Base-by-base conservation (phyloP, 2,329 filamentous ascomycete species). In the Diaporthe eres region DNA sequence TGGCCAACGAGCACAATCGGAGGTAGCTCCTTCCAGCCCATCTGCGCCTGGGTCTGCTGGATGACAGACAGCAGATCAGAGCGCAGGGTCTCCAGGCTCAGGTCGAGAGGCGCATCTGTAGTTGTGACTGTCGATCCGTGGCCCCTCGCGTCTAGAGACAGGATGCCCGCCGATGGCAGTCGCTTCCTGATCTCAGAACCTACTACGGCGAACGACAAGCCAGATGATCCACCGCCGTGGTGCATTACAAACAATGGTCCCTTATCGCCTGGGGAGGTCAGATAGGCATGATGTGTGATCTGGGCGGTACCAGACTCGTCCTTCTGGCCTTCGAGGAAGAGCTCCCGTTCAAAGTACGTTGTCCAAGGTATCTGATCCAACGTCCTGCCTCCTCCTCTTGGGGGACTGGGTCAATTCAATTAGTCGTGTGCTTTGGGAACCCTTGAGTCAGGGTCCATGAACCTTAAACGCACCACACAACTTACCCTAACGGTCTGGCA, bases 181-280 rank as follows among this genome's bases (percentile, higher is more conserved):
- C 91, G 88, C 82, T 93, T 94, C 72, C 93, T 90, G 77, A 98
- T 92, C 82, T 97, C 94, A 60, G 91, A 89, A 3, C 93, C 92
- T 77, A 98, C 92, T 5, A 95, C 88, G 7, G 96, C 96, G 85
- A 98, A 99, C 3, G 95, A 98, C 75, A 98, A 90, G 9, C 94
- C 97, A 0, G 96, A 98, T 5, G 96, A 98, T 22, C 97, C 97
- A 55, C 95, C 97, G 53, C 97, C 97, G 85, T 99, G 97, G 82
- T 99, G 97, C 85, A 94, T 95, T 76, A 98, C 93, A 84, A 99
- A 96, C 7, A 99, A 87, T 0, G 96, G 95, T 0, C 94, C 94
- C 77, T 90, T 89, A 51, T 89, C 92, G 57, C 89, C 89, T 12
- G 96, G 96, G 0, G 95, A 95, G 28, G 92, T 98, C 58, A 98